These are phyloP conservation scores for Aspergillus terreus DNA, from an alignment of 2,329 filamentous ascomycete genomes.

Conservation along the genomic window DNA sequence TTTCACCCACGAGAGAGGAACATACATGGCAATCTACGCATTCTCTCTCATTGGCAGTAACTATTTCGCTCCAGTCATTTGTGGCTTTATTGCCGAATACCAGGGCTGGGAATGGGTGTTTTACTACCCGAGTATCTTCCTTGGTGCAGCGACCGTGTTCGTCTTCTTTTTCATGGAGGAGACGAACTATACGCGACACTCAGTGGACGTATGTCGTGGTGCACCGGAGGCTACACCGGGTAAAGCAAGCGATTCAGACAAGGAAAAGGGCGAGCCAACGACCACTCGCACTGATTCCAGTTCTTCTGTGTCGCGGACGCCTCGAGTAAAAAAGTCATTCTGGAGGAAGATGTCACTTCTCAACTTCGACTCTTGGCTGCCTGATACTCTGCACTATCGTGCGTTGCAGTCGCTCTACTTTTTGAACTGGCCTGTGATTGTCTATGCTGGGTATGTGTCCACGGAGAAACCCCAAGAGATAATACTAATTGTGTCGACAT, in stretches of 20 bases:
- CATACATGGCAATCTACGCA: slow-evolving; percentile 40
- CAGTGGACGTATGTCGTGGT: not conserved
- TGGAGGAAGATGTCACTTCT: not conserved
- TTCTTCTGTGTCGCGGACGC: not conserved
- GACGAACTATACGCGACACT: slow-evolving; percentile 46
- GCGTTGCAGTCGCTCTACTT: slow-evolving; percentile 33
- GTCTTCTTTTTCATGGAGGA: slow-evolving; percentile 56
- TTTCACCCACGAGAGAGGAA: slow-evolving; percentile 40
- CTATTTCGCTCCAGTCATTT: slow-evolving; percentile 44
- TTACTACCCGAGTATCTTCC: slow-evolving; percentile 52
- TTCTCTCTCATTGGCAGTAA: slow-evolving; percentile 41
- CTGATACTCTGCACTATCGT: slow-evolving; percentile 31
- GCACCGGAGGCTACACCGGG: not conserved
- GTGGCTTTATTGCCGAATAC: slow-evolving; percentile 45
- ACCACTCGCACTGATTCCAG: not conserved
- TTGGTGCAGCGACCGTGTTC: slow-evolving; percentile 43
- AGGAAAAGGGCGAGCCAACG: not conserved
- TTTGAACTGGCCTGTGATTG: slow-evolving; percentile 37
- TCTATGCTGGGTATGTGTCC: slow-evolving; percentile 29
- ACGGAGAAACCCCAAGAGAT: too few species aligned
- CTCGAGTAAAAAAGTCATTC: not conserved
- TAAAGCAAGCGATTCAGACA: not conserved
- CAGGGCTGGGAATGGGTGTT: slow-evolving; percentile 48
- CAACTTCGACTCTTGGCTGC: slow-evolving; percentile 6
- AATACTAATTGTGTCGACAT: too few species aligned